Conservation (phyloP, 1,284 basidiomycete genomes). For the Chiua sp. region DNA sequence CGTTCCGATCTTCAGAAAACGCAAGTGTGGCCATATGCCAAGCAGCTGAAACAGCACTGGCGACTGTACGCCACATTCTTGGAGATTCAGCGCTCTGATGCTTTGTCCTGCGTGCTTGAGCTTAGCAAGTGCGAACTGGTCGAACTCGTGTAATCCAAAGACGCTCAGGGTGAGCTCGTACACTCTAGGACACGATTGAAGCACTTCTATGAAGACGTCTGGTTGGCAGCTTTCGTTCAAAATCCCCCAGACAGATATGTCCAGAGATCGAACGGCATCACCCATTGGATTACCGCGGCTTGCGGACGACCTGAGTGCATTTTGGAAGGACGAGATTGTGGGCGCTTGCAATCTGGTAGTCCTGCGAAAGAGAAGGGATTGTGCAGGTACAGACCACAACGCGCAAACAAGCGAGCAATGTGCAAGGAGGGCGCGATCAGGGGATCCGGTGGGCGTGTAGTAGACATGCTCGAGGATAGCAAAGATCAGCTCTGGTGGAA, state of each 20-base stretch:
- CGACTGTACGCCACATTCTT: conserved; percentile 47
- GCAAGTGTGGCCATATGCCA: conserved; percentile 43
- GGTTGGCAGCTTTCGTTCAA: conserved; percentile 14
- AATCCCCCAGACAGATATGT: conserved; percentile 22
- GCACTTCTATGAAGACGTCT: conserved; percentile 30
- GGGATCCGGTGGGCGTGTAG: conserved; percentile 34
- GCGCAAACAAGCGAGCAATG: conserved; percentile 43
- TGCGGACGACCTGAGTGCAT: conserved; percentile 23
- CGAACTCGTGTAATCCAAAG: conserved; percentile 38
- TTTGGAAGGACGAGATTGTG: conserved; percentile 15
- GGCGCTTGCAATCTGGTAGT: conserved; percentile 20
- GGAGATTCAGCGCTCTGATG: conserved; percentile 46
- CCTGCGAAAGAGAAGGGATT: conserved; percentile 45
- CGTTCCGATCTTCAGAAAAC: conserved; percentile 45
- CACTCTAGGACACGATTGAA: conserved; percentile 40
- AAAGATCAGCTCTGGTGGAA: conserved; percentile 50
- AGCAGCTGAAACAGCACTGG: conserved; percentile 51
- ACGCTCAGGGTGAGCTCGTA: conserved; percentile 44
- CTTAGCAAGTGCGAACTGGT: conserved; percentile 26
- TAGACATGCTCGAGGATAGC: conserved; percentile 46
- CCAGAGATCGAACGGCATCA: conserved; percentile 26
- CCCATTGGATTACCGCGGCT: conserved; percentile 17
- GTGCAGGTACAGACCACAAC: conserved; percentile 46
- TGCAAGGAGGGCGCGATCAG: conserved; percentile 40
- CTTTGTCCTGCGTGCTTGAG: conserved; percentile 29